Percentiles rank a stretch among this genome's conserved stretches.
These are phyloP conservation scores for Sarocladium oryzae DNA, from an alignment of 2,329 filamentous ascomycete genomes.

Conservation along the genomic window DNA sequence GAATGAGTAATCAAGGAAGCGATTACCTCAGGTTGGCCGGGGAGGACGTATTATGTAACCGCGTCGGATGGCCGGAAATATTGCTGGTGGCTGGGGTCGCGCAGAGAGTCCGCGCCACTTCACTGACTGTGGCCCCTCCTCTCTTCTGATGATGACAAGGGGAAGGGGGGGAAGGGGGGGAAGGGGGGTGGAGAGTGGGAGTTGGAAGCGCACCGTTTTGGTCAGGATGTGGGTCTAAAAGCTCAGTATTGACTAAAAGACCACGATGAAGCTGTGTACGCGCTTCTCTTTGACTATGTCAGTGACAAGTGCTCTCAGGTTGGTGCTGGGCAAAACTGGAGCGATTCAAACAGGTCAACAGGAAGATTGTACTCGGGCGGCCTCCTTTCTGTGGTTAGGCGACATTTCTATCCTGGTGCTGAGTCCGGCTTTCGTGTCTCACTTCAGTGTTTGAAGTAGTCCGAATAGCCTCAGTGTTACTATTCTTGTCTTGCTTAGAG, in stretches of 20 bases:
- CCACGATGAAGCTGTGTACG: too few relatives aligned
- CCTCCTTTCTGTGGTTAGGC: too few relatives aligned
- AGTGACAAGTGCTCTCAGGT: too few relatives aligned
- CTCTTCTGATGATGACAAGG: neutral
- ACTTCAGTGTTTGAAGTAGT: neutral
- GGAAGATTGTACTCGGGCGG: too few relatives aligned
- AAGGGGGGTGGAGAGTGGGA: neutral
- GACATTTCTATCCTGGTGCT: neutral
- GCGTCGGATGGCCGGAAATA: constrained; percentile 8
- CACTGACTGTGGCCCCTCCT: neutral
- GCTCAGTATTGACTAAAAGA: too few relatives aligned
- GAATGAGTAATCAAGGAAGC: constrained; percentile 10
- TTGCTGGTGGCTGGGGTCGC: constrained; percentile 4
- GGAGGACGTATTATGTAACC: constrained; percentile 8
- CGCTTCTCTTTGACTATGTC: too few relatives aligned
- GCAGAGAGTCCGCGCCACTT: neutral
- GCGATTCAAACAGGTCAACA: too few relatives aligned
- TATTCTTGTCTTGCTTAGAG: neutral
- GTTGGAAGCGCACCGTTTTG: neutral
- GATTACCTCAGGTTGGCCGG: constrained; percentile 3
- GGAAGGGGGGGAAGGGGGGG: neutral
- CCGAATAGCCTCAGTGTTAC: neutral
- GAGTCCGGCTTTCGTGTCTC: neutral
- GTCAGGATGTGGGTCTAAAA: neutral
- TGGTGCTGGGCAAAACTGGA: too few relatives aligned